These are phyloP conservation scores for Diutina siamensis DNA, from an alignment of 1,139 yeast species.

Conservation along the genomic window DNA sequence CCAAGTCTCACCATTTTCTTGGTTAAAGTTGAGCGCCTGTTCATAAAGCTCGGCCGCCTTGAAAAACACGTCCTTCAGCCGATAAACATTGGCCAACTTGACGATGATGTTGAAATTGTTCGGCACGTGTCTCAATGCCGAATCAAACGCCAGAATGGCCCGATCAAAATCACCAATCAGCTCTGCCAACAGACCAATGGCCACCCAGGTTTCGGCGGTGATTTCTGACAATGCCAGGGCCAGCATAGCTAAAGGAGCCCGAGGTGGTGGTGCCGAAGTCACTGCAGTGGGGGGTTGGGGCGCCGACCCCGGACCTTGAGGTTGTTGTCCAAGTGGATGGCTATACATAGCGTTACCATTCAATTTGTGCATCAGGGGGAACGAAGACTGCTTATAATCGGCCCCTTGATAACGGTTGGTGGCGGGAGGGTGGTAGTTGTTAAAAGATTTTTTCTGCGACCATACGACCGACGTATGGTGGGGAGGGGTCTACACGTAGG, in stretches of 20 bases:
- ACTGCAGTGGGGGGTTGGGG: background rate
- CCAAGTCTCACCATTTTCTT: slow-evolving; percentile 95
- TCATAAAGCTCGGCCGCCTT: slow-evolving; percentile 92
- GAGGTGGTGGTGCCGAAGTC: background rate
- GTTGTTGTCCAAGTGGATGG: slow-evolving; percentile 4
- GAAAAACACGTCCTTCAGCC: slow-evolving; percentile 81
- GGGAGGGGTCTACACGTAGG: background rate
- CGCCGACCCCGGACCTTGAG: background rate
- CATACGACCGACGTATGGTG: background rate
- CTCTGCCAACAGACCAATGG: slow-evolving; percentile 86
- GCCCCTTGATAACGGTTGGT: background rate
- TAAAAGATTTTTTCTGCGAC: background rate
- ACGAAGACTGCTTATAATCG: background rate
- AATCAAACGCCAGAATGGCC: slow-evolving; percentile 80
- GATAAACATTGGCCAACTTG: slow-evolving; percentile 77
- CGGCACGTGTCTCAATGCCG: slow-evolving; percentile 82
- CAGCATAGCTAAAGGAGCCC: background rate
- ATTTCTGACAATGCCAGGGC: slow-evolving; percentile 33
- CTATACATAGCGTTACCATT: slow-evolving; percentile 4
- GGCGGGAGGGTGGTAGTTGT: background rate
- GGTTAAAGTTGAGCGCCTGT: slow-evolving; percentile 69
- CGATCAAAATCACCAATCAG: slow-evolving; percentile 80
- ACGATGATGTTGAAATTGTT: slow-evolving; percentile 77
- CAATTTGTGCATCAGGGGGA: slow-evolving; percentile 2
- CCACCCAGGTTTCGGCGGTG: slow-evolving; percentile 87